phyloP scores from a whole-genome alignment of 345 rosid species.

The Durio zibethinus region DNA sequence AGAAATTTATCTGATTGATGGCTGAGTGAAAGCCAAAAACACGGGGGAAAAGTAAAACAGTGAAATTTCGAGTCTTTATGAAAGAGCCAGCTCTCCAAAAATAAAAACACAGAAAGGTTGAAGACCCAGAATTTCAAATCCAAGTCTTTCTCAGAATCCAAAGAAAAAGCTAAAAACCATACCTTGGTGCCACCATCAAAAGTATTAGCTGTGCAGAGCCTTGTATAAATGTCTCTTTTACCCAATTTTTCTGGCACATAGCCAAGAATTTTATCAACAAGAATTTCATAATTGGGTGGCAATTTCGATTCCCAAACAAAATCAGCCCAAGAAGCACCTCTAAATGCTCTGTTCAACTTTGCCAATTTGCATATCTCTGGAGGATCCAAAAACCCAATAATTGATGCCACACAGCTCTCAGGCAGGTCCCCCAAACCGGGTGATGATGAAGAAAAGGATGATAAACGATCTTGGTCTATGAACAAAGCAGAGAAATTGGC shows the following conservation, averaged over 20 bases:
- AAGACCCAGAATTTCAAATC: not conserved
- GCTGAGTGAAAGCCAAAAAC: not conserved
- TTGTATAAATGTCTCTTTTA: slow-evolving; percentile 65
- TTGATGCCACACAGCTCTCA: slow-evolving; percentile 72
- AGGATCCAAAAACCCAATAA: slow-evolving; percentile 67
- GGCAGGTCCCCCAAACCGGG: slow-evolving; percentile 75
- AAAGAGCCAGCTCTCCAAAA: not conserved
- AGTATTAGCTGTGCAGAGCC: slow-evolving; percentile 56
- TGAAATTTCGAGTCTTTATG: not conserved
- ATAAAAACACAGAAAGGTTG: not conserved
- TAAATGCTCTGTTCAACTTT: slow-evolving; percentile 67
- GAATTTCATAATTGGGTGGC: slow-evolving; percentile 57
- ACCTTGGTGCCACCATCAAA: slow-evolving; percentile 84
- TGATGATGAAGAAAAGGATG: slow-evolving; percentile 18
- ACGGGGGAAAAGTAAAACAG: not conserved
- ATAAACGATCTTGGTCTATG: slow-evolving; percentile 17
- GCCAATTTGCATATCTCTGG: slow-evolving; percentile 79
- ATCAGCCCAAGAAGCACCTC: slow-evolving; percentile 94
- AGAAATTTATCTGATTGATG: not conserved
- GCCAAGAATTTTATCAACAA: slow-evolving; percentile 53
- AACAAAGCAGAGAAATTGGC: slow-evolving; percentile 46
- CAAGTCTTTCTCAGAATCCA: not conserved
- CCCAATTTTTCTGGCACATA: slow-evolving; percentile 37
- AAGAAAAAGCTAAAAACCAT: not conserved
- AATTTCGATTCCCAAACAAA: slow-evolving; percentile 90